Evolutionary conservation across 2,329 filamentous ascomycete genomes (phyloP), one percentile per base, ranked within the genome.

Genomic region (Aspergillus vadensis): DNA sequence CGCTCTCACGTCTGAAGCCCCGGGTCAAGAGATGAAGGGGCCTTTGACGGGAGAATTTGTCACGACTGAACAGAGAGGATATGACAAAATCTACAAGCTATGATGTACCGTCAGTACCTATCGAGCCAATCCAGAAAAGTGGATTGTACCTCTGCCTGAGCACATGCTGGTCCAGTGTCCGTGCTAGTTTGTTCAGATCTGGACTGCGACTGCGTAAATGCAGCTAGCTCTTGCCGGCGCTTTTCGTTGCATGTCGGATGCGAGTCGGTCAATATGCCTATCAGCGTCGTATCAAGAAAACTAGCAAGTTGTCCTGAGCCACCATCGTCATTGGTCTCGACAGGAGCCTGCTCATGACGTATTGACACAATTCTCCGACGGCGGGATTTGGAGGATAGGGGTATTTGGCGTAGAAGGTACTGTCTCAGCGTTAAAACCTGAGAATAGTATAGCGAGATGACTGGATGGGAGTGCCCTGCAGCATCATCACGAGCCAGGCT

Each of bases 1-100:
- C 21, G 68, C 67, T 44, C 2, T 76, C 74, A 66, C 82, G 85
- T 68, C 89, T 86, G 68, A 88, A 96, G 23, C 94, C 94, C 80
- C 96, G 89, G 67, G 91, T 93, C 4, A 99, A 83, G 5, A 97
- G 70, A 76, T 97, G 91, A 54, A 85, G 84, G 1, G 89, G 88
- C 69, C 83, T 85, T 53, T 80, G 74, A 60, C 76, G 77, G 27
- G 74, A 69, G 19, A 72, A 72, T 32, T 81, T 78, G 15, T 80
- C 76, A 66, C 84, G 82, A 12, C 84, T 85, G 74, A 96, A 97
- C 2, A 97, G 80, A 9, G 85, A 82, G 86, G 89, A 92, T 44
- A 97, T 86, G 27, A 85, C 84, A 74, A 91, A 92, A 70, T 93
- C 89, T 47, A 94, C 82, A 67, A 94, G 85, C 89, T 92, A 67